Conservation (phyloP, 1,284 basidiomycete species). For the Meira miltonrushii region DNA sequence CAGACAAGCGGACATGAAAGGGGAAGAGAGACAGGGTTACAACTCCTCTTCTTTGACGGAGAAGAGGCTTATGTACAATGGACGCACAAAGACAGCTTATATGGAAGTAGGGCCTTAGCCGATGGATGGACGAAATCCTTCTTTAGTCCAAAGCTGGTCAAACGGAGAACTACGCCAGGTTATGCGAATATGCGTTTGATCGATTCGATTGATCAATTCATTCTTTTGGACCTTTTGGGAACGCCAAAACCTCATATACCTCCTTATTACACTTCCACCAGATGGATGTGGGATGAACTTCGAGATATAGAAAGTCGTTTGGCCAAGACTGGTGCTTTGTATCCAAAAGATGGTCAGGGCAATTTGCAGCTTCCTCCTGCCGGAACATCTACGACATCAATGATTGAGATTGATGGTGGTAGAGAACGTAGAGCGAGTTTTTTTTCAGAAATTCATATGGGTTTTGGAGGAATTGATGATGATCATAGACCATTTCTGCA, state of each 20-base stretch:
- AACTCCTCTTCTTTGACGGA: conserved; percentile 95
- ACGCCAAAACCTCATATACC: conserved; percentile 33
- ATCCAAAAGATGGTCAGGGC: conserved; percentile 15
- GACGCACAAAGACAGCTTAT: conserved; percentile 84
- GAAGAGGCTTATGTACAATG: conserved; percentile 92
- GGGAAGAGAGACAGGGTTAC: conserved; percentile 76
- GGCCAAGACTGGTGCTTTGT: conserved; percentile 17
- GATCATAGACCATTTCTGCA: conserved; percentile 89
- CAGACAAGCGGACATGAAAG: conserved; percentile 61
- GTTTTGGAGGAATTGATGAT: conserved; percentile 73
- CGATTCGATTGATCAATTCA: conserved; percentile 45
- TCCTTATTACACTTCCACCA: conserved; percentile 33
- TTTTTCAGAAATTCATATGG: conserved; percentile 13
- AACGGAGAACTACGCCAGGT: conserved; percentile 1
- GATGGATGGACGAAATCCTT: conserved; percentile 24
- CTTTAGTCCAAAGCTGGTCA: conserved; percentile 16
- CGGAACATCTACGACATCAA: conserved; percentile 1
- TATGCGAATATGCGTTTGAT: conserved; percentile 28
- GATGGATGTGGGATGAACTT: conserved; percentile 35
- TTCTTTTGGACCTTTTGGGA: conserved; percentile 48
- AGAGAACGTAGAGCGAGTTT: conserved; percentile 19
- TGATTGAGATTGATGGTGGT: background rate
- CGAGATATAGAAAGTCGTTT: conserved; percentile 31
- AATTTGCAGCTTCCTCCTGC: background rate
- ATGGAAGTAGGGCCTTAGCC: conserved; percentile 63